phyloP scores from a whole-genome alignment of 2,329 filamentous ascomycete genomes.

The Colletotrichum tanaceti region DNA sequence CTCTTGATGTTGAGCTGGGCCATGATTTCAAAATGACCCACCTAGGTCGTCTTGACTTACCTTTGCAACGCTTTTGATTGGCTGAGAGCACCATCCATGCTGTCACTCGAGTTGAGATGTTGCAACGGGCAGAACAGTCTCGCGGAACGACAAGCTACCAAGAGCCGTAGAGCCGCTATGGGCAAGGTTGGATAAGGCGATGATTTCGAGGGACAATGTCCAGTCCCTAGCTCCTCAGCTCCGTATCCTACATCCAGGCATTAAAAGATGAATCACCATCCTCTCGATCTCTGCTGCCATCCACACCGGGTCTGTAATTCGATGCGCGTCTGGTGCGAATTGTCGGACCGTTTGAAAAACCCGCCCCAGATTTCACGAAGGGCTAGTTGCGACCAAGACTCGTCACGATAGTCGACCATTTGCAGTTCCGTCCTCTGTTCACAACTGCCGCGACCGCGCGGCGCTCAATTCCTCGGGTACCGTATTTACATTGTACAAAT shows the following conservation, averaged over 20 bases:
- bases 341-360: background rate
- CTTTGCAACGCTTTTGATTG: conserved; percentile 14
- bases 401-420: background rate
- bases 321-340: too few species aligned
- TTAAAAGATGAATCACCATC: background rate
- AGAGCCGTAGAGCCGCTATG: background rate
- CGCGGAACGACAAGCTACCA: background rate
- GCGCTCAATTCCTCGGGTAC: conserved; percentile 37
- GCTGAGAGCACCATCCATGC: conserved; percentile 5
- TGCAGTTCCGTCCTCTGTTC: conserved; percentile 3
- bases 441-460: conserved; percentile 32
- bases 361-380: background rate
- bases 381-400: background rate
- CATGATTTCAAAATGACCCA: background rate
- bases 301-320: background rate
- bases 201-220: too few species aligned
- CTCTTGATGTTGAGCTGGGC: background rate
- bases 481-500: conserved; percentile 39
- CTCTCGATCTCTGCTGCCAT: background rate
- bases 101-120: background rate
- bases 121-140: background rate
- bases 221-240: background rate
- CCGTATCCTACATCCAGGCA: background rate
- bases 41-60: conserved; percentile 1
- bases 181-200: background rate